Percentiles rank a stretch among this genome's conserved stretches.
phyloP scores from a whole-genome alignment of 305 asterid species.

The Withania somnifera region DNA sequence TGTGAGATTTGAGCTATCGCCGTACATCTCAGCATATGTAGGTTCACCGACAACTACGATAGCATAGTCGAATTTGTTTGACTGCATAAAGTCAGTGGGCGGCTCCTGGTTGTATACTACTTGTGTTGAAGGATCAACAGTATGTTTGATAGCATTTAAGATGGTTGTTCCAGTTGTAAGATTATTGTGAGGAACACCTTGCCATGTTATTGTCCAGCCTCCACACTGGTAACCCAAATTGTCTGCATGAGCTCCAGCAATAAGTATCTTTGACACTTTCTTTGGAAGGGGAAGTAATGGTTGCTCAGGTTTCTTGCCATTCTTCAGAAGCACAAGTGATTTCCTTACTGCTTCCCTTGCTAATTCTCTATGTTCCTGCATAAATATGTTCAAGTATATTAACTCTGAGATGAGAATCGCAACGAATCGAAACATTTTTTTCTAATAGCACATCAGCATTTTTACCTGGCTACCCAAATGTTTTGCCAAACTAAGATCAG shows the following conservation, averaged over 20 bases:
- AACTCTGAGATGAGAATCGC: too few species aligned
- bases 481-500: conserved; percentile 39
- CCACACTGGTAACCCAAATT: conserved; percentile 30
- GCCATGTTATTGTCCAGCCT: conserved; percentile 36
- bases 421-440: not conserved
- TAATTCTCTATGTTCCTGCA: conserved; percentile 19
- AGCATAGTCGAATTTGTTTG: conserved; percentile 28
- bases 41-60: conserved; percentile 44
- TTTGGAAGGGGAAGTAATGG: conserved; percentile 26
- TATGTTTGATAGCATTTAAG: conserved; percentile 25
- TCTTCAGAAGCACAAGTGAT: conserved; percentile 27
- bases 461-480: conserved; percentile 43
- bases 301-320: conserved; percentile 5
- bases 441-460: not conserved
- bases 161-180: conserved; percentile 48
- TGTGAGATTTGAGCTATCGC: conserved; percentile 37
- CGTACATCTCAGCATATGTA: conserved; percentile 37
- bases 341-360: conserved; percentile 33
- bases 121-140: conserved; percentile 36
- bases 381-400: not conserved
- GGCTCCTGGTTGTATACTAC: conserved; percentile 34
- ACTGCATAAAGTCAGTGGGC: conserved; percentile 11
- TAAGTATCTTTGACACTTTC: conserved; percentile 13
- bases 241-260: conserved; percentile 26
- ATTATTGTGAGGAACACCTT: conserved; percentile 36